A percentile compares a stretch with the other conserved stretches of the same genome.
Evolutionary conservation across 495 filamentous ascomycete species (phyloP).

Genomic region (Xylaria castorea): DNA sequence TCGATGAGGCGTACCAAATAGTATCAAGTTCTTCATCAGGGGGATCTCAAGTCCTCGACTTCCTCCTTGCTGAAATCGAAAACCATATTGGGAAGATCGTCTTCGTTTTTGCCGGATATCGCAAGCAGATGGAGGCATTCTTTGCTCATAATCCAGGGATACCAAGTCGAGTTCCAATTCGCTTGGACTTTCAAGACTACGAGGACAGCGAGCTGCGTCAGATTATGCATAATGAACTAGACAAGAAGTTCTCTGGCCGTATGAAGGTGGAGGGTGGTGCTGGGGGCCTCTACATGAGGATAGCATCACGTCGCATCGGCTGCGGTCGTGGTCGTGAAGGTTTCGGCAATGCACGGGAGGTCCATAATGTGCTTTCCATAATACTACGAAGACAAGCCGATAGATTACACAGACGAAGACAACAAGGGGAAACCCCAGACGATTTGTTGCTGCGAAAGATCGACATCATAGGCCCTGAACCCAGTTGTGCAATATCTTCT

Average conservation of each 20-base stretch:
- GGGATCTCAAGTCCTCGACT: constrained; percentile 72
- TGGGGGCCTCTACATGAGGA: constrained; percentile 69
- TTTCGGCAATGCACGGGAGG: constrained; percentile 74
- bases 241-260: constrained; percentile 51
- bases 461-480: constrained; percentile 73
- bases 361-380: constrained; percentile 65
- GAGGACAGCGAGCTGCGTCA: constrained; percentile 67
- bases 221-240: constrained; percentile 65
- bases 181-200: constrained; percentile 73
- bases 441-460: constrained; percentile 62
- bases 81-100: constrained; percentile 76
- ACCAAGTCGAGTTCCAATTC: constrained; percentile 71
- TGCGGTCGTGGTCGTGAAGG: constrained; percentile 67
- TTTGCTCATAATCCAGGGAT: constrained; percentile 80
- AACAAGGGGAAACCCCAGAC: constrained; percentile 43
- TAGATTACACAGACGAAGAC: constrained; percentile 53
- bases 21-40: constrained; percentile 55
- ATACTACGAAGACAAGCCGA: constrained; percentile 65
- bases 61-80: constrained; percentile 76
- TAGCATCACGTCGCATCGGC: constrained; percentile 67
- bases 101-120: constrained; percentile 80
- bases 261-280: constrained; percentile 69
- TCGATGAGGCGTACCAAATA: constrained; percentile 83
- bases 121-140: constrained; percentile 79
- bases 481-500: constrained; percentile 55